phyloP scores from a whole-genome alignment of 495 filamentous ascomycete genomes.

The Podospora appendiculata region DNA sequence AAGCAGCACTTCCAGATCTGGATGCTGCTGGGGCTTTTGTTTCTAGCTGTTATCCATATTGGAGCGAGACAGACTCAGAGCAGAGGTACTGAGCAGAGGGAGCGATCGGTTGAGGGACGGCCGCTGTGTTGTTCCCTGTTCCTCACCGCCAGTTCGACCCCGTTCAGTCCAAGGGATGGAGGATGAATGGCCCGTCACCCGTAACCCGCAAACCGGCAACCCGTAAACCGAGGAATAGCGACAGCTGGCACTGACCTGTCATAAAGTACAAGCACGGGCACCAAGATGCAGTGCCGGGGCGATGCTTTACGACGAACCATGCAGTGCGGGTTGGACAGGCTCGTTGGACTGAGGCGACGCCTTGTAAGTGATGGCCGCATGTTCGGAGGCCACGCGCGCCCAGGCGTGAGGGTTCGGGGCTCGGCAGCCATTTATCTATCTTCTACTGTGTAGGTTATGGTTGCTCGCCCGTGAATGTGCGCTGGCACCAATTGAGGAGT shows the following conservation, averaged over 20 bases:
- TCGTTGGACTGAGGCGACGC: not conserved
- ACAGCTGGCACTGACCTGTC: slow-evolving; percentile 12
- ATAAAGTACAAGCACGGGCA: not conserved
- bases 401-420: not conserved
- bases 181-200: too few relatives aligned
- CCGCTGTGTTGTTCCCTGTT: not conserved
- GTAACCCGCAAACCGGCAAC: too few relatives aligned
- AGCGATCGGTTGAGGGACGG: not conserved
- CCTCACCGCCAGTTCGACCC: slow-evolving; percentile 23
- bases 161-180: not conserved
- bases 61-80: not conserved
- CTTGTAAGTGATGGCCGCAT: slow-evolving; percentile 17
- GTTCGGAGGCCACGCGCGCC: slow-evolving; percentile 14
- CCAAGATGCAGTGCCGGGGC: slow-evolving; percentile 15
- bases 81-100: not conserved
- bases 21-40: too few relatives aligned
- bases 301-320: too few relatives aligned
- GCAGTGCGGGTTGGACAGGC: not conserved
- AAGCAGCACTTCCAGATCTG: not conserved
- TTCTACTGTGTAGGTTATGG: too few relatives aligned
- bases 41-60: not conserved
- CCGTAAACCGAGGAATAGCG: too few relatives aligned
- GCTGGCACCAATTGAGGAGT: slow-evolving; percentile 11
- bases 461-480: not conserved
- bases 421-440: not conserved